Evolutionary conservation across 768 basidiomycete species (phyloP).

Genomic region (Coprinopsis sp.): DNA sequence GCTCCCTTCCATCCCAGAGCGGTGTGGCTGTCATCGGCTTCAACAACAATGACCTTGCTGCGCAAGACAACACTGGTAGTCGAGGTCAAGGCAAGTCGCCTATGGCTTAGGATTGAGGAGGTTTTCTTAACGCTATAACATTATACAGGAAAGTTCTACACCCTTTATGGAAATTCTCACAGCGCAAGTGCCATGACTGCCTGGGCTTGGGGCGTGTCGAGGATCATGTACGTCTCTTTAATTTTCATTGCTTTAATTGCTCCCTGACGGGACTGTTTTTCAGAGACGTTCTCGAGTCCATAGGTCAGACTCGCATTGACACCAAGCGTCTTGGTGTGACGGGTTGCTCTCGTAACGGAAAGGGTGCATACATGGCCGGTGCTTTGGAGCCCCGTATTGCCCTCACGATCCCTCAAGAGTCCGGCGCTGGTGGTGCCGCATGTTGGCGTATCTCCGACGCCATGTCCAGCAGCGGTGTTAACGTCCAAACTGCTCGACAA

Average conservation of each 20-base stretch:
- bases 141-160: slow-evolving; percentile 60
- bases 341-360: slow-evolving; percentile 58
- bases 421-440: slow-evolving; percentile 55
- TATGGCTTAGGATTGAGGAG: no score
- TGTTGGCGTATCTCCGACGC: slow-evolving; percentile 56
- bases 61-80: slow-evolving; percentile 38
- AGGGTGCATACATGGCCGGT: slow-evolving; percentile 55
- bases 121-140: no score
- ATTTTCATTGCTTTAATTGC: no score
- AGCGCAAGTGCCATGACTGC: slow-evolving; percentile 53
- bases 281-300: slow-evolving; percentile 19
- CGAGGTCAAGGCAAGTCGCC: slow-evolving; percentile 52
- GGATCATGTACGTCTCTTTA: slow-evolving; percentile 56
- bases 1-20: slow-evolving; percentile 33
- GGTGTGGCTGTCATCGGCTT: slow-evolving; percentile 44
- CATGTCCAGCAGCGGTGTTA: slow-evolving; percentile 37
- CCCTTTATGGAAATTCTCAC: slow-evolving; percentile 43
- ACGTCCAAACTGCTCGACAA: slow-evolving; percentile 51
- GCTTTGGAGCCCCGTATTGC: slow-evolving; percentile 57
- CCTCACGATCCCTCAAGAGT: slow-evolving; percentile 59
- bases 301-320: slow-evolving; percentile 44
- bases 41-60: slow-evolving; percentile 50
- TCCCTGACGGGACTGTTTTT: no score
- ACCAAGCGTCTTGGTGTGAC: slow-evolving; percentile 46
- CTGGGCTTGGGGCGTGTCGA: slow-evolving; percentile 58